A percentile compares a stretch with the other conserved stretches of the same genome.
Conservation (phyloP, 352 stramenopile genomes). For the Phytophthora hybrid region DNA sequence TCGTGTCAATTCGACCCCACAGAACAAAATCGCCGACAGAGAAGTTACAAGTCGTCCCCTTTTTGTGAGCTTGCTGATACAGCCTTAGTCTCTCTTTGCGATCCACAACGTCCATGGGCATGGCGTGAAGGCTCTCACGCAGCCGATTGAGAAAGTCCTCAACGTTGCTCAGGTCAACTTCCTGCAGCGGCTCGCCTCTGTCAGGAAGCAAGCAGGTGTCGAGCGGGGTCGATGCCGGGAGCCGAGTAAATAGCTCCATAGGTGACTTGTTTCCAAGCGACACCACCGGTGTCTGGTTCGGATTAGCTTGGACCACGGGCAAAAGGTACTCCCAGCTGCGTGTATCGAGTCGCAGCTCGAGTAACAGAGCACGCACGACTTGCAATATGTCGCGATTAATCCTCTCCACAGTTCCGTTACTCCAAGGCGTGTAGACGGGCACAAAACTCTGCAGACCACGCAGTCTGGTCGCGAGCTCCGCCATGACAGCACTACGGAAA, state of each 20-base stretch:
- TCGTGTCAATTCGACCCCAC: background rate
- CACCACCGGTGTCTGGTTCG: too few relatives aligned
- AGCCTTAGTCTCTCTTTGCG: background rate
- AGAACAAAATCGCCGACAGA: background rate
- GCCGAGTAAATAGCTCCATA: too few relatives aligned
- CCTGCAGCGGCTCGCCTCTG: background rate
- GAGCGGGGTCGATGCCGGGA: too few relatives aligned
- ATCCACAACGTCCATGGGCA: background rate
- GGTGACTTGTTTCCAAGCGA: too few relatives aligned
- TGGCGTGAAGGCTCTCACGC: background rate
- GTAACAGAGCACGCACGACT: background rate
- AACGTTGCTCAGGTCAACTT: background rate
- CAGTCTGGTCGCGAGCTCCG: background rate
- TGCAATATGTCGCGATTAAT: conserved; percentile 7
- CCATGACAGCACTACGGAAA: conserved; percentile 6
- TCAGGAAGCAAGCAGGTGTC: too few relatives aligned
- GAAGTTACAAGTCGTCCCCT: background rate
- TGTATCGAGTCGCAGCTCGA: background rate
- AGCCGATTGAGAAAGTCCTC: background rate
- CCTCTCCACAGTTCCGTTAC: conserved; percentile 10
- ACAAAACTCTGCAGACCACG: background rate
- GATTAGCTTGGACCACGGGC: background rate
- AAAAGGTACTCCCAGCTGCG: background rate
- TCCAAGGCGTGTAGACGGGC: background rate
- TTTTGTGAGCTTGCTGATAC: background rate